A percentile compares a stretch with the other conserved stretches of the same genome.
Evolutionary conservation across 148 eudicot genomes (phyloP).

Genomic region (Selenicereus undatus): DNA sequence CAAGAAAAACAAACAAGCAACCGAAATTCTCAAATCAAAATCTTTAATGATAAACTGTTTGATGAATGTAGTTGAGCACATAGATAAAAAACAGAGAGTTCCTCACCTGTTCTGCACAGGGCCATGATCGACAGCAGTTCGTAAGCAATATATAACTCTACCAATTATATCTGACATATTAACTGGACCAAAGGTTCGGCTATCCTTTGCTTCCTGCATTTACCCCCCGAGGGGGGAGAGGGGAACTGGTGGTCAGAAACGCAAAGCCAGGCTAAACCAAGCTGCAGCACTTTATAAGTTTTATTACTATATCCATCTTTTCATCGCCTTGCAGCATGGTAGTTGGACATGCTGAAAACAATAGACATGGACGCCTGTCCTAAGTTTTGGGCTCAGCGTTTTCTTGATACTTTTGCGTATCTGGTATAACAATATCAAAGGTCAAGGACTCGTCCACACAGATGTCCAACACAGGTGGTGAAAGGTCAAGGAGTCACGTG

Average conservation of each 20-base stretch:
- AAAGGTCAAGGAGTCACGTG: not conserved
- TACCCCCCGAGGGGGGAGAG: too few relatives aligned
- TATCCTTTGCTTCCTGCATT: constrained; percentile 86
- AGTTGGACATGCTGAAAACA: not conserved
- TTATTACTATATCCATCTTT: not conserved
- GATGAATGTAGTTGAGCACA: not conserved
- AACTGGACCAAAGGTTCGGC: constrained; percentile 82
- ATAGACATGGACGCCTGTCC: not conserved
- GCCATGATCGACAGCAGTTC: constrained; percentile 85
- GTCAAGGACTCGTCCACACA: not conserved
- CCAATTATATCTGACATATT: constrained; percentile 69
- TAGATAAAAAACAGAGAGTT: not conserved
- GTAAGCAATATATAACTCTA: constrained; percentile 79
- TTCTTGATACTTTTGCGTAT: not conserved
- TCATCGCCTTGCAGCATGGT: not conserved
- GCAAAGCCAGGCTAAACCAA: not conserved
- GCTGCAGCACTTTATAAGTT: not conserved
- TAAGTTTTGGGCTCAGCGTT: not conserved
- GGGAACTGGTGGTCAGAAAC: not conserved
- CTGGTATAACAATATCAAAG: too few relatives aligned
- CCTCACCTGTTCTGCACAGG: constrained; percentile 83
- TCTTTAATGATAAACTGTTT: not conserved
- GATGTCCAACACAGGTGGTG: not conserved
- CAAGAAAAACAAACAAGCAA: not conserved
- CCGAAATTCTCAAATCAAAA: not conserved